These are phyloP conservation scores for Puccinia hordei DNA, from an alignment of 1,284 basidiomycete species.

Conservation along the genomic window DNA sequence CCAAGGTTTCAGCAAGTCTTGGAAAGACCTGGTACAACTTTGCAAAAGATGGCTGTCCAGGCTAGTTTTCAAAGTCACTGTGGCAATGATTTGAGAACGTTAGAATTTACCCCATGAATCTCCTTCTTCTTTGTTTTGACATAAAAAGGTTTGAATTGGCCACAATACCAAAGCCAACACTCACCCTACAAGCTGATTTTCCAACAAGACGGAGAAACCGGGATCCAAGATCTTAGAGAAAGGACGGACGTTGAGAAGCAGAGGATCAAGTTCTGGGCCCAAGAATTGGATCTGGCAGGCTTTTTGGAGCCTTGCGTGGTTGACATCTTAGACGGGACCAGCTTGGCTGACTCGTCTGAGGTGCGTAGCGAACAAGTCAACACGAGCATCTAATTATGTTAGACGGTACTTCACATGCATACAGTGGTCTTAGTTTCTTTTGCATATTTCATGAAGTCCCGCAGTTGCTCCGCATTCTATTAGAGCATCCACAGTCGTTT, in stretches of 20 bases:
- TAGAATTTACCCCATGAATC: neutral
- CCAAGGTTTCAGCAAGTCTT: constrained; percentile 16
- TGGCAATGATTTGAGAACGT: neutral
- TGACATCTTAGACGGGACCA: neutral
- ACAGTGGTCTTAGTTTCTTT: too few species aligned
- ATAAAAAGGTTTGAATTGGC: constrained; percentile 26
- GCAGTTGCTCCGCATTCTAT: too few species aligned
- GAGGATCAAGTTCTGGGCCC: constrained; percentile 23
- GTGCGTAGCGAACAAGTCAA: neutral
- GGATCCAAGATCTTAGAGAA: neutral
- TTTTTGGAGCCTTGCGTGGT: neutral
- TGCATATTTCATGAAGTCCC: too few species aligned
- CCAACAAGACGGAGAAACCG: constrained; percentile 9
- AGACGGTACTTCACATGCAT: too few species aligned
- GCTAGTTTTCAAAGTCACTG: neutral
- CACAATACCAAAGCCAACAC: neutral
- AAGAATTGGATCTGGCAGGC: neutral
- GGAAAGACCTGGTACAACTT: constrained; percentile 30
- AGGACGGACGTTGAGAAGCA: constrained; percentile 22
- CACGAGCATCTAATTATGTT: neutral
- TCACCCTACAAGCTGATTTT: constrained; percentile 25
- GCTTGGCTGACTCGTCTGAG: neutral
- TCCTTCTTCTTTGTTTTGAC: neutral
- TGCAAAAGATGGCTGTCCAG: constrained; percentile 28
- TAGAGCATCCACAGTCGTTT: too few species aligned